Percentiles rank a stretch among this genome's conserved stretches.
These are phyloP conservation scores for Coemansia sp. DNA, from an alignment of 371 early-diverging fungal species.

Conservation along the genomic window DNA sequence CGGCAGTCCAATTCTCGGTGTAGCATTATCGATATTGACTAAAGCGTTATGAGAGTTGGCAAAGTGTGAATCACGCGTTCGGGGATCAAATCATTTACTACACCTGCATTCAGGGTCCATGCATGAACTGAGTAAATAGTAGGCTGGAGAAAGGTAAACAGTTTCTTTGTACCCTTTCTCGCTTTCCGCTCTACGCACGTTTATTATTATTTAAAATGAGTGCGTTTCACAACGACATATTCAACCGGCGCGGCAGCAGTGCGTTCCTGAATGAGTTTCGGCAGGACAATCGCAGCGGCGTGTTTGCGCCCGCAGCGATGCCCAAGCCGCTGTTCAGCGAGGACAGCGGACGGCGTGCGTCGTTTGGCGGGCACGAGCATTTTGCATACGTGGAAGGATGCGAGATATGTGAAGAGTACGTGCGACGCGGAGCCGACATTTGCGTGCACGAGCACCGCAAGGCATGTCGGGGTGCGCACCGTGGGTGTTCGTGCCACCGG, in stretches of 20 bases:
- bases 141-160: background rate
- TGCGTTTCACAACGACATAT: slow-evolving; percentile 44
- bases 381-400: slow-evolving; percentile 45
- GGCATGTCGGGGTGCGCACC: slow-evolving; percentile 22
- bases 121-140: background rate
- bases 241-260: slow-evolving; percentile 40
- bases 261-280: slow-evolving; percentile 28
- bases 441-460: slow-evolving; percentile 43
- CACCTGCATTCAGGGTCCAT: background rate
- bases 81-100: background rate
- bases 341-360: slow-evolving; percentile 10
- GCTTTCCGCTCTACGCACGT: background rate
- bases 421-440: slow-evolving; percentile 29
- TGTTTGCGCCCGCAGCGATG: slow-evolving; percentile 40
- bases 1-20: too few species aligned
- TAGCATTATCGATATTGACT: too few species aligned
- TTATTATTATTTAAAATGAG: slow-evolving; percentile 23
- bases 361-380: slow-evolving; percentile 13
- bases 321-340: slow-evolving; percentile 39
- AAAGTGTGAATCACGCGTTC: too few species aligned
- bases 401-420: slow-evolving; percentile 41
- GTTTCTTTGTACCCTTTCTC: background rate
- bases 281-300: slow-evolving; percentile 29
- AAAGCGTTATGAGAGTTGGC: too few species aligned
- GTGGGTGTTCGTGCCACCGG: slow-evolving; percentile 30